Conservation (phyloP, 148 eudicot genomes). For the Bassia scoparia region DNA sequence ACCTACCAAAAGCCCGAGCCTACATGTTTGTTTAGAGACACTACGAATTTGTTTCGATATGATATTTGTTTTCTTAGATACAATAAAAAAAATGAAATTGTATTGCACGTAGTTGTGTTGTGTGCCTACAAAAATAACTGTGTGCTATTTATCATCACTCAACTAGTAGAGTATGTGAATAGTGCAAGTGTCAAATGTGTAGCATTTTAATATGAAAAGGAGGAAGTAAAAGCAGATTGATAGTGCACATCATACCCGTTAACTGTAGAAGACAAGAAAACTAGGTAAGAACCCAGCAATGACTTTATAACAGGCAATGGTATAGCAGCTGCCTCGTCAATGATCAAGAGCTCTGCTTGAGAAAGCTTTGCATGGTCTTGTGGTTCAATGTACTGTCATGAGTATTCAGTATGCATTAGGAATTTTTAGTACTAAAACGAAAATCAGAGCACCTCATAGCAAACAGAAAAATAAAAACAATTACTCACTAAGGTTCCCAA, state of each 20-base stretch:
- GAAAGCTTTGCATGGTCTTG: slow-evolving; percentile 59
- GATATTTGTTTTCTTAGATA: no score
- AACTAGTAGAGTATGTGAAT: neutral
- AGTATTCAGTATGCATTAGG: neutral
- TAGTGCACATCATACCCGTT: slow-evolving; percentile 45
- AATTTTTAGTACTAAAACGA: neutral
- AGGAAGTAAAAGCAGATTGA: no score
- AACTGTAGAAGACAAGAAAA: slow-evolving; percentile 64
- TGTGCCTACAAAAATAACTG: no score
- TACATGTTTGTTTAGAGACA: no score
- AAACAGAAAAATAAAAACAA: neutral
- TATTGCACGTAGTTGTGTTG: no score
- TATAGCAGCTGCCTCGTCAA: slow-evolving; percentile 73
- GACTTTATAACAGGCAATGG: slow-evolving; percentile 60
- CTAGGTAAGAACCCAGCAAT: slow-evolving; percentile 55
- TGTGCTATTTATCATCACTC: no score
- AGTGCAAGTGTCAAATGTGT: neutral
- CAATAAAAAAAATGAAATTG: no score
- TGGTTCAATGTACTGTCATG: slow-evolving; percentile 53
- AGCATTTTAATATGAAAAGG: neutral
- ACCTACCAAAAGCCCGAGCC: no score
- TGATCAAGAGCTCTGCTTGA: slow-evolving; percentile 58
- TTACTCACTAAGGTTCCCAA: neutral
- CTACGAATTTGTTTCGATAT: no score
- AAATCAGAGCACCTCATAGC: neutral